These are phyloP conservation scores for Candida suzukii DNA, from an alignment of 805 yeast species.

Conservation along the genomic window DNA sequence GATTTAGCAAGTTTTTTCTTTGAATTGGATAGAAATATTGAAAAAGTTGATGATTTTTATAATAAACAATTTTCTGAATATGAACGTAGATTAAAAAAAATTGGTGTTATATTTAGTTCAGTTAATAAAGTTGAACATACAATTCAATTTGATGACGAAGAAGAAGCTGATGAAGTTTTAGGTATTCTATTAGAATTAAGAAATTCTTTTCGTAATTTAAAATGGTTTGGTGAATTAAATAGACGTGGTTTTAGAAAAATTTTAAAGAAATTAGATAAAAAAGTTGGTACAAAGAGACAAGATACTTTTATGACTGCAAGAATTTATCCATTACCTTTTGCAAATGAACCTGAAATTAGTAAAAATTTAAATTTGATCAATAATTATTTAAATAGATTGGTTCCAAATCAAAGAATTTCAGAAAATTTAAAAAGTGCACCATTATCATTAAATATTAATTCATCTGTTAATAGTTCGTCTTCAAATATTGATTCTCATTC, in stretches of 20 bases:
- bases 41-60: constrained; percentile 74
- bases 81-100: constrained; percentile 53
- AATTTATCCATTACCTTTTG: constrained; percentile 69
- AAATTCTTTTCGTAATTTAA: constrained; percentile 69
- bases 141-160: constrained; percentile 28
- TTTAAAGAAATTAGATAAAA: constrained; percentile 85
- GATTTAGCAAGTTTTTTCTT: constrained; percentile 64
- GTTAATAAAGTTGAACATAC: constrained; percentile 1
- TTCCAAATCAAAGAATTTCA: constrained; percentile 28
- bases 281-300: constrained; percentile 55
- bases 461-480: constrained; percentile 15
- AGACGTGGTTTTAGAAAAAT: constrained; percentile 86
- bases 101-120: constrained; percentile 29
- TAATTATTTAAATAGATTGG: constrained; percentile 42
- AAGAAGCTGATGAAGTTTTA: constrained; percentile 56
- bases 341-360: constrained; percentile 58
- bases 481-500: constrained; percentile 14
- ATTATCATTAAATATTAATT: neutral
- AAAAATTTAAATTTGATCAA: constrained; percentile 47
- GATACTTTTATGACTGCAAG: constrained; percentile 55
- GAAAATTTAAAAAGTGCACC: neutral
- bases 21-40: constrained; percentile 73
- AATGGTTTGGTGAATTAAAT: constrained; percentile 92
- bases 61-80: constrained; percentile 69
- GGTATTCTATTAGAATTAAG: constrained; percentile 71